A percentile compares a stretch with the other conserved stretches of the same genome.
These are phyloP conservation scores for Suhomyces chickasaworum DNA, from an alignment of 1,139 yeast genomes.

Conservation along the genomic window DNA sequence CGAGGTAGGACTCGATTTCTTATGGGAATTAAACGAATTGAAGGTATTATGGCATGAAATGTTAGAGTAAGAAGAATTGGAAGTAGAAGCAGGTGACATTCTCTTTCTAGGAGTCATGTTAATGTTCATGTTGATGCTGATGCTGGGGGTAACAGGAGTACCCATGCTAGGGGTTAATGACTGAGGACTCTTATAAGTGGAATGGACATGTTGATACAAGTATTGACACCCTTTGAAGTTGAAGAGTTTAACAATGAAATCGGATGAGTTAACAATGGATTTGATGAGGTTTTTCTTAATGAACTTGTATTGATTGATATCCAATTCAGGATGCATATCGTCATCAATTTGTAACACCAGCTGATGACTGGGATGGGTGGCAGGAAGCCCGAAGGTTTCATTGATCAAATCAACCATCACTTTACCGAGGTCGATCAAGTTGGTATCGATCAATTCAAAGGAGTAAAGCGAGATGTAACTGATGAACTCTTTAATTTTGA, in stretches of 20 bases:
- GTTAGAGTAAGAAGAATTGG: slow-evolving; percentile 12
- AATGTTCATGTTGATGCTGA: slow-evolving; percentile 12
- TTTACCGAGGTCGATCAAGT: slow-evolving; percentile 35
- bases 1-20: slow-evolving; percentile 9
- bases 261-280: slow-evolving; percentile 37
- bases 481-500: slow-evolving; percentile 41
- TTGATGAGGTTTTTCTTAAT: slow-evolving; percentile 37
- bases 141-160: slow-evolving; percentile 12
- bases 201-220: slow-evolving; percentile 27
- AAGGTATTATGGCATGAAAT: slow-evolving; percentile 7
- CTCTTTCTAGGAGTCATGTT: slow-evolving; percentile 17
- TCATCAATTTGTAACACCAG: slow-evolving; percentile 10
- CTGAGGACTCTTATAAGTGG: slow-evolving; percentile 19
- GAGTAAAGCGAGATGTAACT: slow-evolving; percentile 41
- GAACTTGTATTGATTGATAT: slow-evolving; percentile 27
- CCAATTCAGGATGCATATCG: slow-evolving; percentile 17
- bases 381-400: slow-evolving; percentile 30
- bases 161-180: slow-evolving; percentile 13
- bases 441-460: slow-evolving; percentile 38
- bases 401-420: slow-evolving; percentile 41
- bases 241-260: slow-evolving; percentile 36
- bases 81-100: slow-evolving; percentile 15
- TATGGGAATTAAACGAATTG: slow-evolving; percentile 12
- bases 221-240: slow-evolving; percentile 39
- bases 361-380: slow-evolving; percentile 28